These are phyloP conservation scores for Trametes hirsuta DNA, from an alignment of 1,284 basidiomycete genomes.

Conservation along the genomic window DNA sequence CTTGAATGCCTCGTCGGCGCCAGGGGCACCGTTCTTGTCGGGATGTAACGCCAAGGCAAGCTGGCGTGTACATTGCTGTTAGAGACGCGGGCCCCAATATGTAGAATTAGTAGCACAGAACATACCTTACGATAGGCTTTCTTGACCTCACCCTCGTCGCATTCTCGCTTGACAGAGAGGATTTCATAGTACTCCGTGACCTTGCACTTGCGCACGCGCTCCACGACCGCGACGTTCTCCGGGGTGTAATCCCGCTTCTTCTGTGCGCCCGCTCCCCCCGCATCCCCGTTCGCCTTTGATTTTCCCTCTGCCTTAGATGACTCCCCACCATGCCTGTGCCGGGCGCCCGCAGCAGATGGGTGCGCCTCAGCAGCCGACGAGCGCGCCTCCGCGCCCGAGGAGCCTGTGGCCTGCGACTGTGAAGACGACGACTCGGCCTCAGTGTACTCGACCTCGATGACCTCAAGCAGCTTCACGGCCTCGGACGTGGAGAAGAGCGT, in stretches of 20 bases:
- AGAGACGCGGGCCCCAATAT: constrained; percentile 2
- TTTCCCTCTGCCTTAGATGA: constrained; percentile 32
- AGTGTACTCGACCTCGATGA: constrained; percentile 57
- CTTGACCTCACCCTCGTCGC: constrained; percentile 91
- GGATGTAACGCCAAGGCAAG: constrained; percentile 93
- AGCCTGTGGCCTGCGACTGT: constrained; percentile 34
- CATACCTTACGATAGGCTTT: constrained; percentile 96
- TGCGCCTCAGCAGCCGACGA: constrained; percentile 62
- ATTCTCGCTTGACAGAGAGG: constrained; percentile 81
- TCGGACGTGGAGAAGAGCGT: constrained; percentile 84
- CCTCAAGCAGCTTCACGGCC: constrained; percentile 68
- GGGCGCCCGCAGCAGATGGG: constrained; percentile 67
- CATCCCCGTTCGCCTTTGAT: constrained; percentile 37
- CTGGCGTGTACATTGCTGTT: constrained; percentile 41
- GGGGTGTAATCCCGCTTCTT: constrained; percentile 86
- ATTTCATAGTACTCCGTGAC: constrained; percentile 95
- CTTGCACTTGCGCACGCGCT: constrained; percentile 85
- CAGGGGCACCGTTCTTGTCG: constrained; percentile 97
- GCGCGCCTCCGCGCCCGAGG: constrained; percentile 36
- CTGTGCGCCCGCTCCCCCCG: constrained; percentile 47
- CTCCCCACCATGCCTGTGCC: constrained; percentile 63
- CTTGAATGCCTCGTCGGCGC: constrained; percentile 99
- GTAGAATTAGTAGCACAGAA: constrained; percentile 12
- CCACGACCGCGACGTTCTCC: constrained; percentile 87
- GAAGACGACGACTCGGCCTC: constrained; percentile 34